Evolutionary conservation across 2,329 filamentous ascomycete genomes (phyloP), one percentile per base, ranked within the genome.

Genomic region (Daldinia sp.): DNA sequence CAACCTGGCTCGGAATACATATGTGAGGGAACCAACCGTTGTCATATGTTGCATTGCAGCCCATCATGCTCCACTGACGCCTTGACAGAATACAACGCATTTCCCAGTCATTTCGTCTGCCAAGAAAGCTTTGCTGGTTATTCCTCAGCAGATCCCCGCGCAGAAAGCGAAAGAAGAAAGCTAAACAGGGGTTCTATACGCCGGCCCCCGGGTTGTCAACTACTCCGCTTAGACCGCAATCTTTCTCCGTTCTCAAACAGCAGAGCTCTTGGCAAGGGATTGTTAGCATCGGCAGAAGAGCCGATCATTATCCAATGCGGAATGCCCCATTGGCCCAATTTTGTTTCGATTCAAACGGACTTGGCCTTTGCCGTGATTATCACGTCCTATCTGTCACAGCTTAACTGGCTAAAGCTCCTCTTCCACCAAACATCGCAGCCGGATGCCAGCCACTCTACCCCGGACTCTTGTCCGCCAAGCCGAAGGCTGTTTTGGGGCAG

Each of bases 21-120:
- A 58, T 61, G 34, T 63, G 68, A 68, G 68, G 68, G 61, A 68
- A 43, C 68, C 68, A 59, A 64, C 61, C 61, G 61, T 60, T 49
- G 67, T 62, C 59, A 48, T 19, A 61, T 23, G 61, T 67, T 57
- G 61, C 61, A 66, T 47, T 56, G 19, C 54, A 32, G 9, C 35
- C 50, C 54, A 53, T 49, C 32, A 32, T 25, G 23, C 23, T 51
- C 27, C 32, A 52, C 21, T 29, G 17, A 30, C 34, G 13, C 55
- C 59, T 23, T 48, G 56, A 65, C 37, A 57, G 30, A 53, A 61
- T 60, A 32, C 29, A 35, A 50, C 47, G 10, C 29, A 3, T 4
- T 19, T 58, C 23, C 53, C 48, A 45, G 37, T 56, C 34, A 39
- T 39, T 25, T 29, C 30, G 30, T 37, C 32, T 39, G 32, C 32